phyloP scores from a whole-genome alignment of 768 basidiomycete genomes.

The Naganishia friedmannii region DNA sequence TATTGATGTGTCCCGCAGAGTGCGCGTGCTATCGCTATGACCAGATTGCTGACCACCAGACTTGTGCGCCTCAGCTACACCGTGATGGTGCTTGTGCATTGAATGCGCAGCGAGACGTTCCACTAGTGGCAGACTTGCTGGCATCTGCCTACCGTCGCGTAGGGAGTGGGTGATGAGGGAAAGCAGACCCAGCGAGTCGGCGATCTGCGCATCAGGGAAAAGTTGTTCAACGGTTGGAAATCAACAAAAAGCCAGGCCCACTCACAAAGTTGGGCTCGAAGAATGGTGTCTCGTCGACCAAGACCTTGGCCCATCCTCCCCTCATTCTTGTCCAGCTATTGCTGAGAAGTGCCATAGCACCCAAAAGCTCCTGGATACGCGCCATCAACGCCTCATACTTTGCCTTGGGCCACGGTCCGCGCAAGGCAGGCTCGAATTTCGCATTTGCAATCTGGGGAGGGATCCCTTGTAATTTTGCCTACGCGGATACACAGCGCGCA shows the following conservation, averaged over 20 bases:
- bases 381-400: slow-evolving; percentile 56
- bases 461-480: slow-evolving; percentile 25
- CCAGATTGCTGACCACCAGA: neutral
- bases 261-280: slow-evolving; percentile 62
- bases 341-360: slow-evolving; percentile 49
- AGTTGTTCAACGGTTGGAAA: neutral
- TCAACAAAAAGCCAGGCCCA: slow-evolving; percentile 18
- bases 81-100: slow-evolving; percentile 20
- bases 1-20: neutral
- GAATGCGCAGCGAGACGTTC: slow-evolving; percentile 38
- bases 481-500: neutral
- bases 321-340: slow-evolving; percentile 56
- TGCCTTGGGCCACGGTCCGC: slow-evolving; percentile 60
- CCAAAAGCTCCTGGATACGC: slow-evolving; percentile 55
- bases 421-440: slow-evolving; percentile 30
- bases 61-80: neutral
- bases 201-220: slow-evolving; percentile 36
- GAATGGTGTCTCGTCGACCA: slow-evolving; percentile 57
- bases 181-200: slow-evolving; percentile 43
- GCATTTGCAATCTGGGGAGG: slow-evolving; percentile 32
- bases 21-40: neutral
- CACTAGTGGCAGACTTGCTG: slow-evolving; percentile 43
- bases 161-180: slow-evolving; percentile 42
- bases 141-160: slow-evolving; percentile 38
- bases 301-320: slow-evolving; percentile 53